Base-by-base conservation (phyloP, 2,329 filamentous ascomycete species). In the Ophiostoma quercus region DNA sequence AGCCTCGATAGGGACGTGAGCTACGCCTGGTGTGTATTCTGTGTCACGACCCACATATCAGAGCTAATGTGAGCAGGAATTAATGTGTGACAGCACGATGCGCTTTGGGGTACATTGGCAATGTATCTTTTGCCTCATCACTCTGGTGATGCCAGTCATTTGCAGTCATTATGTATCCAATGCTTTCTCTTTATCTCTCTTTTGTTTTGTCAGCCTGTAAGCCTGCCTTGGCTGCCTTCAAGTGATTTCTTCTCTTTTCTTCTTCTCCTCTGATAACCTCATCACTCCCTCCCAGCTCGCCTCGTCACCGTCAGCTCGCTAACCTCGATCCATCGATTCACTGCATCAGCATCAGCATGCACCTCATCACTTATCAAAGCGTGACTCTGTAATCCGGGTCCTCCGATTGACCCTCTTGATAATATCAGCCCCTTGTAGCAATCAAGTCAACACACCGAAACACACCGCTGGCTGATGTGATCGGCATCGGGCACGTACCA, bases 381-480 rank as follows among this genome's bases (percentile, higher is more conserved):
- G n/a, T 29, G 7, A 41, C 39, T 41, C 39, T 41, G 16, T 19
- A n/a, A 47, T n/a, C 43, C 16, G 43, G 43, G 43, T 47, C 16
- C 43, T n/a, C 43, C 25, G 22, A 62, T 32, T 62, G 12, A 34
- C 51, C 19, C 25, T 62, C 57, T 32, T 62, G 9, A 62, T 29
- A 8, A 62, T 16, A 32, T 8, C 22, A 16, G 22, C 57, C 51
- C n/a, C 51, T 29, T 62, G 25, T 19, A 57, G 51, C 51, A 57
- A 22, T 25, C 57, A 62, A 32, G 57, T 62, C 25, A 25, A 29
- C 57, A 32, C 57, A 57, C 57, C 57, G 25, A 62, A 32, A 32
- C 57, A 62, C 57, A 62, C 57, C 57, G 57, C 57, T 32, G 57
- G 16, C 57, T 62, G 25, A 62, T 62, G 54, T 29, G 57, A 62